These are phyloP conservation scores for Cutaneotrichosporon sp. DNA, from an alignment of 1,284 basidiomycete genomes.

Conservation along the genomic window DNA sequence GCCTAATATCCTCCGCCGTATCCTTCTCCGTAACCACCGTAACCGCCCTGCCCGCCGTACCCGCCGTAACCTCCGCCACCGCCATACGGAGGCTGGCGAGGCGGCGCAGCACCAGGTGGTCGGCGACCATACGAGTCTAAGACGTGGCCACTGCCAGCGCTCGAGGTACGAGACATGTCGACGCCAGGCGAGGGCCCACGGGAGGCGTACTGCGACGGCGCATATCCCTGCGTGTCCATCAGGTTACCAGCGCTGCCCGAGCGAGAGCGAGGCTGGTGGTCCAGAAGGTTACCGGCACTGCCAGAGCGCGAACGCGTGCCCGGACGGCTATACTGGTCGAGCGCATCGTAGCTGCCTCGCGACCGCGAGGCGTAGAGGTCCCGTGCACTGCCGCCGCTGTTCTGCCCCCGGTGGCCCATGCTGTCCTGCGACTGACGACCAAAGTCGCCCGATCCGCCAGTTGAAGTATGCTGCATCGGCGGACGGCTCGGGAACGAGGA, in stretches of 20 bases:
- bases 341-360: neutral
- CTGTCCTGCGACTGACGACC: neutral
- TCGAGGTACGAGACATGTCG: neutral
- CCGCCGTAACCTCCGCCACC: no score
- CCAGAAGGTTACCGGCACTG: neutral
- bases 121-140: neutral
- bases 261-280: neutral
- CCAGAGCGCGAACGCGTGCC: neutral
- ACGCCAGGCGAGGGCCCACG: no score
- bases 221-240: neutral
- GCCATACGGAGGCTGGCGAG: no score
- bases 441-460: neutral
- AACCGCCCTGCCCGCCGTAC: no score
- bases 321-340: neutral
- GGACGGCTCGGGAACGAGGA: neutral
- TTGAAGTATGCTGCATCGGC: neutral
- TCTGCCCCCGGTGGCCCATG: neutral
- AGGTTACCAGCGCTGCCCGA: neutral
- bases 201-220: no score
- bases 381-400: neutral
- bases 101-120: no score
- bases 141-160: neutral
- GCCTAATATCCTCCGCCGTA: no score
- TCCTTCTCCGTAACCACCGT: no score
- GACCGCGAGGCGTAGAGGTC: neutral